Conservation (phyloP, 805 yeast genomes). For the Cyberlindnera xylosilytica region DNA sequence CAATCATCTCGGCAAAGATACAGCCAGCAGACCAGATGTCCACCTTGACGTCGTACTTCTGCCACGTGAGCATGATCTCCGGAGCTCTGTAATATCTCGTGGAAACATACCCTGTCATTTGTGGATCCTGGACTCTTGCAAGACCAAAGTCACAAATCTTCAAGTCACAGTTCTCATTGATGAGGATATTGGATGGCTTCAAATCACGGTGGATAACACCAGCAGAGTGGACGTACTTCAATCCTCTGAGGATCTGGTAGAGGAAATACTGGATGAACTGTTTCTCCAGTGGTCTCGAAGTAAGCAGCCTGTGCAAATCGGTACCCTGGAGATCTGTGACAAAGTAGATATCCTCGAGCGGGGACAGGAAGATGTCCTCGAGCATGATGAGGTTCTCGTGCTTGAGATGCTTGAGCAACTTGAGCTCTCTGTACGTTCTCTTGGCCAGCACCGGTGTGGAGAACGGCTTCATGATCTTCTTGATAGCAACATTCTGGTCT, state of each 20-base stretch:
- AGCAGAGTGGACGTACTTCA: constrained; percentile 87
- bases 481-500: constrained; percentile 91
- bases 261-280: constrained; percentile 96
- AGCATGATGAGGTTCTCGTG: constrained; percentile 93
- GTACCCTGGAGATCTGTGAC: constrained; percentile 98
- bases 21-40: constrained; percentile 99
- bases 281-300: constrained; percentile 90
- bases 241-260: constrained; percentile 88
- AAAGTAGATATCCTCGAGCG: constrained; percentile 91
- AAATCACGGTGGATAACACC: constrained; percentile 90
- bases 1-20: constrained; percentile 95
- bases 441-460: constrained; percentile 92
- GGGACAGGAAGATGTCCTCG: constrained; percentile 91
- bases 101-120: constrained; percentile 97
- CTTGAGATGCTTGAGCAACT: constrained; percentile 84
- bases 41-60: constrained; percentile 92
- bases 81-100: constrained; percentile 97
- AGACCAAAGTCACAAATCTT: constrained; percentile 93
- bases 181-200: constrained; percentile 79
- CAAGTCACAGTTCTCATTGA: constrained; percentile 87
- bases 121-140: constrained; percentile 97
- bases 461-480: constrained; percentile 97
- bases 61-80: constrained; percentile 98
- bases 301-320: constrained; percentile 85
- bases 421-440: constrained; percentile 93